These are phyloP conservation scores for Colletotrichum chlorophyti DNA, from an alignment of 2,329 filamentous ascomycete species.

Conservation along the genomic window DNA sequence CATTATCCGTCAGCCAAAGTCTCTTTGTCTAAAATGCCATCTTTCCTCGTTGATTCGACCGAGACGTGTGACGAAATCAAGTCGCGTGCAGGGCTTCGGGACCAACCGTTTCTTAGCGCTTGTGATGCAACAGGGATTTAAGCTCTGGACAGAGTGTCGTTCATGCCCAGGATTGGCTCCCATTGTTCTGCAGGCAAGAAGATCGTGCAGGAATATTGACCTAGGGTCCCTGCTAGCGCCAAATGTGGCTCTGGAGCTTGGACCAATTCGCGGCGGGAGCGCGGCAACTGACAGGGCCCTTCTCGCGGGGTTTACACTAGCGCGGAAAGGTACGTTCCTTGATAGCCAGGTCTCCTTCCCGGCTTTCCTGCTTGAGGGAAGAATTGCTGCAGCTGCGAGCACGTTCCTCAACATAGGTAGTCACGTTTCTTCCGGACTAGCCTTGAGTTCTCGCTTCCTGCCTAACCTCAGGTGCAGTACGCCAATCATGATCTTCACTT, in stretches of 20 bases:
- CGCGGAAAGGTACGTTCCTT: no score
- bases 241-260: constrained; percentile 7
- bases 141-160: constrained; percentile 35
- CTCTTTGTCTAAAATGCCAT: constrained; percentile 9
- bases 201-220: constrained; percentile 39
- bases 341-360: not conserved
- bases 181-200: constrained; percentile 28
- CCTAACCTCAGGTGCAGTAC: not conserved
- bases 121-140: constrained; percentile 36
- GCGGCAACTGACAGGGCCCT: constrained; percentile 17
- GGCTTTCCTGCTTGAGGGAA: not conserved
- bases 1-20: constrained; percentile 13
- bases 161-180: constrained; percentile 50
- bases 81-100: constrained; percentile 55
- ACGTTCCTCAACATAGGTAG: constrained; percentile 26
- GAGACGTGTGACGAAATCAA: constrained; percentile 49
- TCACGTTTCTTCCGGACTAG: no score
- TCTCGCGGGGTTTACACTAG: constrained; percentile 29
- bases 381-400: constrained; percentile 17
- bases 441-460: not conserved
- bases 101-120: constrained; percentile 51
- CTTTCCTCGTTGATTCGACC: constrained; percentile 43
- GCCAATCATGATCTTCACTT: constrained; percentile 14
- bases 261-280: constrained; percentile 24
- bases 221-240: constrained; percentile 31